A percentile compares a stretch with the other conserved stretches of the same genome.
phyloP scores from a whole-genome alignment of 1,139 yeast species.

The Pichia sp. region DNA sequence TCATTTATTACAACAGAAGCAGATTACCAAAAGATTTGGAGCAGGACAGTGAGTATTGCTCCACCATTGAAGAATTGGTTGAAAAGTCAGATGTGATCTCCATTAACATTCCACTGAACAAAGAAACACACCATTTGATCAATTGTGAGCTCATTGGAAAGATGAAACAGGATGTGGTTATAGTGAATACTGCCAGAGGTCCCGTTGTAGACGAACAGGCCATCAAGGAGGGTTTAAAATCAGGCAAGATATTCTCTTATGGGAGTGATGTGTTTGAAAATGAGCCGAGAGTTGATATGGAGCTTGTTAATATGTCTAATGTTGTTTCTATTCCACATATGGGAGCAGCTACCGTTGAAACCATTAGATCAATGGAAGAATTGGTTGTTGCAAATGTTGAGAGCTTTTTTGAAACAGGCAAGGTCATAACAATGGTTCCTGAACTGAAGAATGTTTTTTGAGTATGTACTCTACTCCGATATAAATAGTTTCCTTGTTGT shows the following conservation, averaged over 20 bases:
- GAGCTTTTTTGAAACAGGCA: conserved; percentile 44
- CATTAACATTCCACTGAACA: conserved; percentile 55
- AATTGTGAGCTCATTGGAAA: conserved; percentile 42
- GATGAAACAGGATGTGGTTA: conserved; percentile 60
- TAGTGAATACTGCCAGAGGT: conserved; percentile 63
- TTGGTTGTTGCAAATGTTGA: conserved; percentile 38
- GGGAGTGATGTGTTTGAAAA: conserved; percentile 84
- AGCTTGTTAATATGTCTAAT: conserved; percentile 45
- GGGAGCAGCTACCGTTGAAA: conserved; percentile 66
- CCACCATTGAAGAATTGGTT: conserved; percentile 46
- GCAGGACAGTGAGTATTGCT: conserved; percentile 43
- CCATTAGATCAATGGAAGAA: conserved; percentile 46
- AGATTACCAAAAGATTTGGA: conserved; percentile 47
- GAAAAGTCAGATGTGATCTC: conserved; percentile 50
- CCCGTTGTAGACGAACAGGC: conserved; percentile 45
- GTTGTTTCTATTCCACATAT: conserved; percentile 70
- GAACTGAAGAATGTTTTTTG: conserved; percentile 29
- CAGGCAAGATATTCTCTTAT: conserved; percentile 63
- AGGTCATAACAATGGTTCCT: conserved; percentile 57
- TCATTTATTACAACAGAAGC: conserved; percentile 57
- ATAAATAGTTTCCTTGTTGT: no score
- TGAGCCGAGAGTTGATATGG: conserved; percentile 65
- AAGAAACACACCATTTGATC: conserved; percentile 41
- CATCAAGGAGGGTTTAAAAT: conserved; percentile 49
- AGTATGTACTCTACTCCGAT: no score